phyloP scores from a whole-genome alignment of 2,329 filamentous ascomycete genomes.

The Berkeleyomyces rouxiae region DNA sequence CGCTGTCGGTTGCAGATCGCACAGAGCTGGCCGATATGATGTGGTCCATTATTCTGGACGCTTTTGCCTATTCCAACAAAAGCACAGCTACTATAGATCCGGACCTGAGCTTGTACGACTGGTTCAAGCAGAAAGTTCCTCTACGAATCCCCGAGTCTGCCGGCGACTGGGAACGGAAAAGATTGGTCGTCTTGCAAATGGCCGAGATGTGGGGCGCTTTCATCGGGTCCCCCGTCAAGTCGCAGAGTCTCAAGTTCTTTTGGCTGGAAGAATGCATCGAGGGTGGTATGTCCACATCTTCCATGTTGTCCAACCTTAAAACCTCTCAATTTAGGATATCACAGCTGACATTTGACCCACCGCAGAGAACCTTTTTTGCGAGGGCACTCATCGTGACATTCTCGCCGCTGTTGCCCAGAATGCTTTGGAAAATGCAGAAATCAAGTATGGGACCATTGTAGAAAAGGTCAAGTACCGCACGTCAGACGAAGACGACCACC shows the following conservation, averaged over 20 bases:
- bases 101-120: slow-evolving; percentile 35
- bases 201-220: slow-evolving; percentile 56
- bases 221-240: slow-evolving; percentile 45
- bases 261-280: slow-evolving; percentile 67
- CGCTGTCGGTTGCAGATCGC: slow-evolving; percentile 31
- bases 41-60: slow-evolving; percentile 52
- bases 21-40: slow-evolving; percentile 35
- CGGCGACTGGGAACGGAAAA: slow-evolving; percentile 24
- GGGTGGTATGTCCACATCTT: slow-evolving; percentile 31
- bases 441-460: slow-evolving; percentile 21
- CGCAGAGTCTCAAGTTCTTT: slow-evolving; percentile 58
- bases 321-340: neutral
- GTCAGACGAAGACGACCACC: neutral
- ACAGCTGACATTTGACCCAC: neutral
- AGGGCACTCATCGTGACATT: slow-evolving; percentile 41
- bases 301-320: neutral
- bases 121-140: slow-evolving; percentile 30
- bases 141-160: slow-evolving; percentile 31
- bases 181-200: slow-evolving; percentile 32
- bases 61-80: slow-evolving; percentile 49
- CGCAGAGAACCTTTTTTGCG: slow-evolving; percentile 42
- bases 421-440: slow-evolving; percentile 35
- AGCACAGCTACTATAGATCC: slow-evolving; percentile 30
- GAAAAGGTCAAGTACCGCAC: slow-evolving; percentile 3
- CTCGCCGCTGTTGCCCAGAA: slow-evolving; percentile 41